Evolutionary conservation across 352 stramenopile species (phyloP).

Genomic region (Albugo candida): DNA sequence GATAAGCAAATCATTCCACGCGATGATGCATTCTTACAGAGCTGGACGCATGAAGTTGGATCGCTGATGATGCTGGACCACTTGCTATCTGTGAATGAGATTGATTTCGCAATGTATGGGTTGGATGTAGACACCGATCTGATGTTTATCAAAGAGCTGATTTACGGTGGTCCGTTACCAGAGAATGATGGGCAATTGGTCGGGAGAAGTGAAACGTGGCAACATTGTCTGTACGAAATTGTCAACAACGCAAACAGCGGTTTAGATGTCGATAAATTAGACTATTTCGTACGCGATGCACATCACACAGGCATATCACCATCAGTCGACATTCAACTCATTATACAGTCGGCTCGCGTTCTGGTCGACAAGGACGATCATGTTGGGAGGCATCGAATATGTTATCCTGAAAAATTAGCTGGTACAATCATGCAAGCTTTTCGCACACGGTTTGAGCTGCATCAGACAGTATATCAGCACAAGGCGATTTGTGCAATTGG

Average conservation of each 20-base stretch:
- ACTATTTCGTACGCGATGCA: slow-evolving; percentile 80
- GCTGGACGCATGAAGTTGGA: slow-evolving; percentile 54
- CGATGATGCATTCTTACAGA: slow-evolving; percentile 13
- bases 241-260: slow-evolving; percentile 80
- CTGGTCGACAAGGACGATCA: slow-evolving; percentile 30
- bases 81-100: slow-evolving; percentile 29
- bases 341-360: slow-evolving; percentile 21
- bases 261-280: slow-evolving; percentile 86
- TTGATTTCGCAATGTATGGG: slow-evolving; percentile 30
- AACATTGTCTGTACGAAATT: slow-evolving; percentile 74
- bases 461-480: slow-evolving; percentile 71
- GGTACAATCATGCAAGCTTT: slow-evolving; percentile 79
- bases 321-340: slow-evolving; percentile 1
- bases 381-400: slow-evolving; percentile 31
- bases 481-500: slow-evolving; percentile 76
- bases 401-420: slow-evolving; percentile 75
- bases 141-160: slow-evolving; percentile 64
- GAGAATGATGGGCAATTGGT: slow-evolving; percentile 6
- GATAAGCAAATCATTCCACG: slow-evolving; percentile 48
- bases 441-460: slow-evolving; percentile 66
- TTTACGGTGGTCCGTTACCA: slow-evolving; percentile 36
- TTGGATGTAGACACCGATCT: slow-evolving; percentile 23
- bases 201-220: too few relatives aligned
- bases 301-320: slow-evolving; percentile 16
- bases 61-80: slow-evolving; percentile 61